Evolutionary conservation across 2,329 filamentous ascomycete genomes (phyloP).

Genomic region (Sclerotinia glacialis): DNA sequence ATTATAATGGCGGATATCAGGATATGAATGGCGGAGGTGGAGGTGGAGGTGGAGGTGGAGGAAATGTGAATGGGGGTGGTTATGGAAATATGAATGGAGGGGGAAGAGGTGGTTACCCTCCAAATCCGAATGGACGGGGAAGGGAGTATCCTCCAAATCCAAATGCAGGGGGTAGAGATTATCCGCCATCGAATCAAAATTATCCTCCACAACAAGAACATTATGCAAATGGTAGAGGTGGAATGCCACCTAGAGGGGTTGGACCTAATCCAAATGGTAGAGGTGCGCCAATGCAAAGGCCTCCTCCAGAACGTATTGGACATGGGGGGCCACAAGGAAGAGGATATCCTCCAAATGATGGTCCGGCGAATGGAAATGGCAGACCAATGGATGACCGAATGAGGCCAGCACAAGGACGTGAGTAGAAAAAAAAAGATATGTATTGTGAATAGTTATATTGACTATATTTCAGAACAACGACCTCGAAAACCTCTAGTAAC

Average conservation of each 20-base stretch:
- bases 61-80: constrained; percentile 19
- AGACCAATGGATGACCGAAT: constrained; percentile 25
- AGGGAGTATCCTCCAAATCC: constrained; percentile 24
- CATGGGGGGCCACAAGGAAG: constrained; percentile 33
- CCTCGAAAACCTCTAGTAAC: constrained; percentile 35
- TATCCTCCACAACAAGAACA: constrained; percentile 37
- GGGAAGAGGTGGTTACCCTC: constrained; percentile 28
- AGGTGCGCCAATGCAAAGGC: constrained; percentile 35
- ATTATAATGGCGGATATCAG: constrained; percentile 36
- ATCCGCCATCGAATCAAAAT: constrained; percentile 34
- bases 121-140: constrained; percentile 35
- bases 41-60: constrained; percentile 32
- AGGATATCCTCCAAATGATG: constrained; percentile 30
- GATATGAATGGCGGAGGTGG: constrained; percentile 34
- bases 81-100: constrained; percentile 28
- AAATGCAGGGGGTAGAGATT: constrained; percentile 25
- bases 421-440: constrained; percentile 12
- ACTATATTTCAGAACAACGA: constrained; percentile 25
- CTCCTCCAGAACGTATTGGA: constrained; percentile 31
- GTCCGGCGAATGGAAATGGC: constrained; percentile 26
- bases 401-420: constrained; percentile 26
- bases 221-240: constrained; percentile 33
- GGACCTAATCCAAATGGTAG: constrained; percentile 26
- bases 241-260: constrained; percentile 31
- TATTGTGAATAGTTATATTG: constrained; percentile 3